A percentile compares a stretch with the other conserved stretches of the same genome.
These are phyloP conservation scores for Hypoxylon sp. DNA, from an alignment of 2,329 filamentous ascomycete genomes.

Conservation along the genomic window DNA sequence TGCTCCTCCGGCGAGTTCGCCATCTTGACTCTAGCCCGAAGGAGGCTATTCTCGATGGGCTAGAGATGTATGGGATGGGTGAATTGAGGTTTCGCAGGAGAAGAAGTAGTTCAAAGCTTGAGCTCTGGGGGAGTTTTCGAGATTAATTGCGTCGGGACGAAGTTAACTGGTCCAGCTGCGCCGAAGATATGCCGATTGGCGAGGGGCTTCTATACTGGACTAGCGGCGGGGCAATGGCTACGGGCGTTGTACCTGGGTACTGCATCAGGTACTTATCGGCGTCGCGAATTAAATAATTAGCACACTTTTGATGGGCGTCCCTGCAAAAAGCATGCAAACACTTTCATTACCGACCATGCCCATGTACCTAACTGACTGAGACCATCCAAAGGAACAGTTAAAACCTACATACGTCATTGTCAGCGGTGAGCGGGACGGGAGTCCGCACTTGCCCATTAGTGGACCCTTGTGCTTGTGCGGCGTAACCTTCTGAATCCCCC, in stretches of 20 bases:
- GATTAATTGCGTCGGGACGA: conserved; percentile 13
- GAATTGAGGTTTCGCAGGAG: neutral
- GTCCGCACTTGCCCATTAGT: too few species aligned
- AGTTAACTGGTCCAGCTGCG: conserved; percentile 18
- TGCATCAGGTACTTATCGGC: too few species aligned
- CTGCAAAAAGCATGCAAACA: too few species aligned
- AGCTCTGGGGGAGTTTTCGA: neutral
- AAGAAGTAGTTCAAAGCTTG: conserved; percentile 1
- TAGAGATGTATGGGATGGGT: conserved; percentile 8
- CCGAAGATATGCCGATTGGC: conserved; percentile 21
- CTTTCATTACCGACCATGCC: too few species aligned
- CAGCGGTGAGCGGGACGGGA: too few species aligned
- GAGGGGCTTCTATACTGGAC: neutral
- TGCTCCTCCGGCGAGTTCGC: conserved; percentile 55
- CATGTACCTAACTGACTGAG: too few species aligned
- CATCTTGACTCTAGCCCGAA: conserved; percentile 48
- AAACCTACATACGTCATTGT: too few species aligned
- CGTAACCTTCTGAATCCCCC: neutral
- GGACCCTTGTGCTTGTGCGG: neutral
- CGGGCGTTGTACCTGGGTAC: too few species aligned
- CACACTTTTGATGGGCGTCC: too few species aligned
- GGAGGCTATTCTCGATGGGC: conserved; percentile 39
- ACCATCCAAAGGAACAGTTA: too few species aligned
- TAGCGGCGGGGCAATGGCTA: too few species aligned
- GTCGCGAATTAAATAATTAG: too few species aligned